Evolutionary conservation across 345 rosid genomes (phyloP).

Genomic region (Pugionium dolabratum): DNA sequence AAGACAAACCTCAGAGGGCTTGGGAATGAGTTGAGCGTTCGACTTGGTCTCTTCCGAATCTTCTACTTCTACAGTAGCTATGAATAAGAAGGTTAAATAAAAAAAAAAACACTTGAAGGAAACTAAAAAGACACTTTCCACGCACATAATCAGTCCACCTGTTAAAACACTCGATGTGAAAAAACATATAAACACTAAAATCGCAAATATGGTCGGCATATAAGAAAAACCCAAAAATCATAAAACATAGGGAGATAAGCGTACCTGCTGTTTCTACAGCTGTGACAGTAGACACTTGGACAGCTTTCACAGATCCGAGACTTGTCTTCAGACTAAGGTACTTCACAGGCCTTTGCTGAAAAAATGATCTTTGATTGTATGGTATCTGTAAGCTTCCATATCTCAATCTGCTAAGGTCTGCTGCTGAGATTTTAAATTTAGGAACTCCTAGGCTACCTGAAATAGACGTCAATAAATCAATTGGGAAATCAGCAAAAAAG

Average conservation of each 20-base stretch:
- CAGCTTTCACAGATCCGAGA: constrained; percentile 30
- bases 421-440: constrained; percentile 34
- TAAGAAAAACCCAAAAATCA: constrained; percentile 4
- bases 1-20: constrained; percentile 60
- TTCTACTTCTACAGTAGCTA: constrained; percentile 38
- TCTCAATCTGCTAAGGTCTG: constrained; percentile 27
- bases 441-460: constrained; percentile 48
- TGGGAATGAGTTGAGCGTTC: constrained; percentile 60
- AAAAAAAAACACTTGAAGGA: background rate
- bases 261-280: constrained; percentile 31
- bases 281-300: constrained; percentile 33
- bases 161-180: constrained; percentile 2
- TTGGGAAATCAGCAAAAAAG: background rate
- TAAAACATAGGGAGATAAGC: constrained; percentile 13
- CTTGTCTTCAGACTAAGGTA: constrained; percentile 28
- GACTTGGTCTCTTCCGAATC: constrained; percentile 44
- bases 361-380: constrained; percentile 26
- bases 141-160: background rate
- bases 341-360: constrained; percentile 27
- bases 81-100: background rate
- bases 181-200: constrained; percentile 1
- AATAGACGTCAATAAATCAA: background rate
- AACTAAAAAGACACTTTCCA: background rate
- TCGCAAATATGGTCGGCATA: background rate
- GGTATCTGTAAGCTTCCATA: constrained; percentile 29